phyloP scores from a whole-genome alignment of 169 alveolate genomes.

The Plasmodium fragile region DNA sequence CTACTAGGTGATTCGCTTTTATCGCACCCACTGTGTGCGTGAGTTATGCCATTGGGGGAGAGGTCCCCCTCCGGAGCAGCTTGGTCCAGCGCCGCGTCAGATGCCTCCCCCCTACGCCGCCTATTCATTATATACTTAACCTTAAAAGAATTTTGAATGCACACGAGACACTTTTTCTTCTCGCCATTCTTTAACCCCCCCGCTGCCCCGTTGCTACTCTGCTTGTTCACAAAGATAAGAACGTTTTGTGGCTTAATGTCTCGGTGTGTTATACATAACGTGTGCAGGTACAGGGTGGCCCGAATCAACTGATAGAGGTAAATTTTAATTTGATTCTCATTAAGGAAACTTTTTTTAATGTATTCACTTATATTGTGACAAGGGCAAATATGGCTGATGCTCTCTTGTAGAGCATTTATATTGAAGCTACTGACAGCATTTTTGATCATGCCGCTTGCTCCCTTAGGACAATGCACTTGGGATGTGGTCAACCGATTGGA shows the following conservation, averaged over 20 bases:
- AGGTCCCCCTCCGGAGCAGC: background rate
- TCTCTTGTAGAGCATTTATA: constrained; percentile 15
- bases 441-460: background rate
- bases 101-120: background rate
- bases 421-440: constrained; percentile 15
- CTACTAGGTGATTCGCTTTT: background rate
- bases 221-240: constrained; percentile 85
- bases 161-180: constrained; percentile 25
- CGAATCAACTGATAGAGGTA: constrained; percentile 96
- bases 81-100: background rate
- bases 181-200: background rate
- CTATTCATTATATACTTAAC: constrained; percentile 27
- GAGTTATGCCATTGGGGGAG: background rate
- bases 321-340: constrained; percentile 86
- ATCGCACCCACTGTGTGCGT: background rate
- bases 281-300: constrained; percentile 96
- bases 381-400: constrained; percentile 25
- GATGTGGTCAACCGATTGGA: background rate
- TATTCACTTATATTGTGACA: constrained; percentile 49
- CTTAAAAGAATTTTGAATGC: constrained; percentile 38
- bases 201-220: background rate
- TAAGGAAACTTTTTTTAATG: constrained; percentile 42
- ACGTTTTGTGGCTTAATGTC: constrained; percentile 99
- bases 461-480: background rate
- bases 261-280: constrained; percentile 97